Conservation (phyloP, 129 eudicot species). For the Rutidosis leptorrhynchoides region DNA sequence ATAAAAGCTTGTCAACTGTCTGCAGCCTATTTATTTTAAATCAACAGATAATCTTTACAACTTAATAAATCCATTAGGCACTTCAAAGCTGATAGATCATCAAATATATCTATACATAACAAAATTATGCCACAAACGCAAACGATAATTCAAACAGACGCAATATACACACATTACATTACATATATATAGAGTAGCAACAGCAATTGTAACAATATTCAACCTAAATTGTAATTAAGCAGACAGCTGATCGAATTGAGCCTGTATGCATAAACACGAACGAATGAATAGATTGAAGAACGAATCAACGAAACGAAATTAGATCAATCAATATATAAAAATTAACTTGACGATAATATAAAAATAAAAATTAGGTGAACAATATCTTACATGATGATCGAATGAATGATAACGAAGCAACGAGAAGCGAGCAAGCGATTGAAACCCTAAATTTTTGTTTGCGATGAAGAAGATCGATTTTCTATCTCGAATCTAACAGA, state of each 20-base stretch:
- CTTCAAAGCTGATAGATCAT: background rate
- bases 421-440: conserved; percentile 19
- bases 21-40: conserved; percentile 7
- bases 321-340: conserved; percentile 16
- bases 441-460: conserved; percentile 31
- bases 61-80: background rate
- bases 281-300: background rate
- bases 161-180: too few relatives aligned
- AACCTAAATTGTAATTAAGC: conserved; percentile 14
- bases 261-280: conserved; percentile 13
- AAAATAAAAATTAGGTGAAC: background rate
- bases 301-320: background rate
- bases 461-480: conserved; percentile 28
- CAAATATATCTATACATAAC: background rate
- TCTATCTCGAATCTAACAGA: background rate
- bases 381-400: conserved; percentile 31
- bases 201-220: background rate
- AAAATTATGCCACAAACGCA: background rate
- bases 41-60: conserved; percentile 15
- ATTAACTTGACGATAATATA: background rate
- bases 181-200: background rate
- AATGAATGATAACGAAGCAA: conserved; percentile 17
- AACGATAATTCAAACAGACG: conserved; percentile 1
- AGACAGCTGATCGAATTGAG: background rate
- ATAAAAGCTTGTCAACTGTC: conserved; percentile 15